Conservation (phyloP, 306 rosid species). For the Geum urbanum region DNA sequence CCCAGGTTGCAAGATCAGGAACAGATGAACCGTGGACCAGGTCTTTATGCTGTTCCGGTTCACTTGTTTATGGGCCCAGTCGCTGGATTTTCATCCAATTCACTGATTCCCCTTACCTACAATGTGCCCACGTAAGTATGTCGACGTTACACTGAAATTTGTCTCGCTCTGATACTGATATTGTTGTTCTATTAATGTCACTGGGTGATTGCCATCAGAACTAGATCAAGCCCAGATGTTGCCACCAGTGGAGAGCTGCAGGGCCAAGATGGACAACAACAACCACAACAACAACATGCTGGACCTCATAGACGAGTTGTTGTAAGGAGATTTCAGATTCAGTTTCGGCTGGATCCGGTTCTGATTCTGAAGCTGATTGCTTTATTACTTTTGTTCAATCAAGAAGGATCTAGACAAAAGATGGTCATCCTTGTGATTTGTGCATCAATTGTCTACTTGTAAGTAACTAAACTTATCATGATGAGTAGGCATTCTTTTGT, state of each 20-base stretch:
- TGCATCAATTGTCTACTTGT: constrained; percentile 83
- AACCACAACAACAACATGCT: constrained; percentile 64
- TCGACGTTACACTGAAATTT: not conserved
- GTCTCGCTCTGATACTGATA: not conserved
- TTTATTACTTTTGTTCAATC: constrained; percentile 85
- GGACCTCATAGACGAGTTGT: constrained; percentile 82
- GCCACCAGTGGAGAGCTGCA: constrained; percentile 54
- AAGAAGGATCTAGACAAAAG: constrained; percentile 97
- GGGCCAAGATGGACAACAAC: constrained; percentile 67
- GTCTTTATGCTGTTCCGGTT: constrained; percentile 81
- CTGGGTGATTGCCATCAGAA: constrained; percentile 29
- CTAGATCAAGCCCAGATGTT: constrained; percentile 56
- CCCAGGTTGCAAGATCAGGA: constrained; percentile 63
- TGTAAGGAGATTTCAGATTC: constrained; percentile 83
- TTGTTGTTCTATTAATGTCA: constrained; percentile 17
- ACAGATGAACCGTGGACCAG: constrained; percentile 70
- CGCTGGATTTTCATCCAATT: constrained; percentile 56
- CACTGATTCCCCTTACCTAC: constrained; percentile 82
- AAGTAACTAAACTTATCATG: constrained; percentile 32
- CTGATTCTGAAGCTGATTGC: constrained; percentile 94
- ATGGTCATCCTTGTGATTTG: constrained; percentile 69
- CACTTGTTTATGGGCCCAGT: constrained; percentile 57
- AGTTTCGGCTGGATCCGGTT: constrained; percentile 82
- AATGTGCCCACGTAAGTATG: constrained; percentile 68
- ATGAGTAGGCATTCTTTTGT: not conserved